Conservation (phyloP, 805 yeast genomes). For the Metschnikowia arizonensis region DNA sequence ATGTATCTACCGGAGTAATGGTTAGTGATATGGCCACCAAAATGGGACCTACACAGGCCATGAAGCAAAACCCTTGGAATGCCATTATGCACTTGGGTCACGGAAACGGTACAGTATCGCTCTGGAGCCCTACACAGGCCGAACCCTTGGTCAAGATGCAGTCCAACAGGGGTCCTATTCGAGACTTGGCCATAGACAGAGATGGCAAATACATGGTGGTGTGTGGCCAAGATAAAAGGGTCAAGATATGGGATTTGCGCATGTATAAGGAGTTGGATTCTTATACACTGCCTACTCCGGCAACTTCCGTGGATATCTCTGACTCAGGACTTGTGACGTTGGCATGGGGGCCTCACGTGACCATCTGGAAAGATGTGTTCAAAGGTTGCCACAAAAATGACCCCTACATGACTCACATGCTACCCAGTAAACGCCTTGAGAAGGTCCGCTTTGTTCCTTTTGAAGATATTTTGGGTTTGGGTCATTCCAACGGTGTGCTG, state of each 20-base stretch:
- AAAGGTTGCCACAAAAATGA: conserved; percentile 59
- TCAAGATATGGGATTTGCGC: conserved; percentile 93
- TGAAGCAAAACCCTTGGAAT: conserved; percentile 93
- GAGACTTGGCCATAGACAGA: conserved; percentile 82
- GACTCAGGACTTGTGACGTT: conserved; percentile 84
- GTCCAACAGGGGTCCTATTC: conserved; percentile 80
- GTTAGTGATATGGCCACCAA: conserved; percentile 83
- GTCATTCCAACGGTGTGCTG: conserved; percentile 68
- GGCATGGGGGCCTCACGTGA: conserved; percentile 95
- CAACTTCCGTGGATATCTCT: conserved; percentile 70
- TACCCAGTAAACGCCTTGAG: conserved; percentile 72
- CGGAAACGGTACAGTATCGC: conserved; percentile 83
- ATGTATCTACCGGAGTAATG: conserved; percentile 85
- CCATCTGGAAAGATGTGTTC: conserved; percentile 86
- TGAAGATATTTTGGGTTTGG: conserved; percentile 93
- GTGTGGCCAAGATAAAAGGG: conserved; percentile 76
- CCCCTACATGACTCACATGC: conserved; percentile 89
- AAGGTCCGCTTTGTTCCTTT: conserved; percentile 79
- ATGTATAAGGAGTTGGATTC: conserved; percentile 72
- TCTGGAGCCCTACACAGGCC: conserved; percentile 90
- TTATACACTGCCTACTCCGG: conserved; percentile 78
- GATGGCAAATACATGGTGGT: conserved; percentile 93
- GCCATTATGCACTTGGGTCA: conserved; percentile 94
- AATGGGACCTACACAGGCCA: conserved; percentile 82
- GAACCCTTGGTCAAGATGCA: conserved; percentile 81